Conservation (phyloP, 2,329 filamentous ascomycete species). For the Aphanocladium album region DNA sequence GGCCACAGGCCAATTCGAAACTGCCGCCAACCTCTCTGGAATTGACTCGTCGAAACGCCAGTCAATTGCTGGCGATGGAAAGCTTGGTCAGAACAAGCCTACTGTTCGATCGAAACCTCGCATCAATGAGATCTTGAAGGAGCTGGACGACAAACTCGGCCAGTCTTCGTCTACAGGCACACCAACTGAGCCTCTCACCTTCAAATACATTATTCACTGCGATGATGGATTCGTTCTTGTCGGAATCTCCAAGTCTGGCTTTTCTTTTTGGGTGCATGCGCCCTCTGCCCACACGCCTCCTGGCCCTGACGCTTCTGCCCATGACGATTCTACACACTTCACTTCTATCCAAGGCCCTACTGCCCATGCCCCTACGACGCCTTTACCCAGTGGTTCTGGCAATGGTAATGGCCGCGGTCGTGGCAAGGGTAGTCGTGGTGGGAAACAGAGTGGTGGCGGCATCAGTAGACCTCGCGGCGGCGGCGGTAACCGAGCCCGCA, state of each 20-base stretch:
- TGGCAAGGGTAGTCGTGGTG: background rate
- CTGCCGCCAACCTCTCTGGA: background rate
- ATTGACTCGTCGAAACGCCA: background rate
- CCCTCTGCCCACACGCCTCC: too few relatives aligned
- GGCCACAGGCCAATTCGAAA: background rate
- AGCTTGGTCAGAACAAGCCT: background rate
- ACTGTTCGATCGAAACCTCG: background rate
- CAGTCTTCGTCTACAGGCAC: background rate
- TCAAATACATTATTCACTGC: background rate
- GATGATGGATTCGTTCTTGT: background rate
- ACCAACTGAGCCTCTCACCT: background rate
- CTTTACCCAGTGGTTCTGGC: background rate
- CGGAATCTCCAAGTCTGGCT: background rate
- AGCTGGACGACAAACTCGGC: background rate
- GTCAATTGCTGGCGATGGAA: background rate
- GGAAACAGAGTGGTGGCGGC: background rate
- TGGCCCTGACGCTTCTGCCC: too few relatives aligned
- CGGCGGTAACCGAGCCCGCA: background rate
- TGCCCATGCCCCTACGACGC: background rate
- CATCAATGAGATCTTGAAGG: background rate
- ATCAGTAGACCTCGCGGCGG: background rate
- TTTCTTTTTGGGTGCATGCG: conserved; percentile 1
- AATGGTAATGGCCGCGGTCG: background rate
- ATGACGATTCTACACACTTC: too few relatives aligned
- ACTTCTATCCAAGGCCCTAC: too few relatives aligned